Evolutionary conservation across 768 basidiomycete species (phyloP).

Genomic region (Clathrus columnatus): DNA sequence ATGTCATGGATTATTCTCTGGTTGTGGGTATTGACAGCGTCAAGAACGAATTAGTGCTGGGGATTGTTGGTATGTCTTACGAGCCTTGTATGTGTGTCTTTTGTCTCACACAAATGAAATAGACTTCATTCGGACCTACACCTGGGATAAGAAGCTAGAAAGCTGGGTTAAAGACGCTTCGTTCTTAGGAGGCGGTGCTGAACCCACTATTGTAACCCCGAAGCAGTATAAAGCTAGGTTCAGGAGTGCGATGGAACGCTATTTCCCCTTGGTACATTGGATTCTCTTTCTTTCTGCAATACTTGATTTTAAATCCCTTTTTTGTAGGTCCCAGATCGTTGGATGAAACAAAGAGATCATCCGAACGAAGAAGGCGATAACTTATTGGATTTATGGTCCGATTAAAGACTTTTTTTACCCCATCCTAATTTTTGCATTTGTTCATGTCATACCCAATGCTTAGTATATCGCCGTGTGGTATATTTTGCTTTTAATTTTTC

Average conservation of each 20-base stretch:
- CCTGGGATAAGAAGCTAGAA: conserved; percentile 98
- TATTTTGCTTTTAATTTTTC: too few relatives aligned
- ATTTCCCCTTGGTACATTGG: conserved; percentile 78
- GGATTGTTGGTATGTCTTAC: conserved; percentile 78
- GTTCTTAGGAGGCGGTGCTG: conserved; percentile 72
- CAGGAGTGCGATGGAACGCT: conserved; percentile 80
- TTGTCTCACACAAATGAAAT: not conserved
- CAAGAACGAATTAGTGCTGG: conserved; percentile 86
- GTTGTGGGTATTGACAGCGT: conserved; percentile 91
- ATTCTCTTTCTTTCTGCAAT: conserved; percentile 8
- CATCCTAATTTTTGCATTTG: not conserved
- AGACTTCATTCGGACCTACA: conserved; percentile 95
- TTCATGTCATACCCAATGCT: too few relatives aligned
- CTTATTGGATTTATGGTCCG: conserved; percentile 31
- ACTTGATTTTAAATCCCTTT: not conserved
- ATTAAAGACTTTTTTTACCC: conserved; percentile 22
- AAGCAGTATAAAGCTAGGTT: conserved; percentile 89
- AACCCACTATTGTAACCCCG: conserved; percentile 95
- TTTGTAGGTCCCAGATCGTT: conserved; percentile 71
- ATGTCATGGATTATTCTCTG: conserved; percentile 97
- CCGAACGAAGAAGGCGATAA: conserved; percentile 61
- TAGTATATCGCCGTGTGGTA: too few relatives aligned
- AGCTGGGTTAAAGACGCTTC: conserved; percentile 97
- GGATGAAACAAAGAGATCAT: conserved; percentile 80
- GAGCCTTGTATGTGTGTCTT: not conserved